Evolutionary conservation across 768 basidiomycete genomes (phyloP).

Genomic region (Phylloporus rhodoxanthus): DNA sequence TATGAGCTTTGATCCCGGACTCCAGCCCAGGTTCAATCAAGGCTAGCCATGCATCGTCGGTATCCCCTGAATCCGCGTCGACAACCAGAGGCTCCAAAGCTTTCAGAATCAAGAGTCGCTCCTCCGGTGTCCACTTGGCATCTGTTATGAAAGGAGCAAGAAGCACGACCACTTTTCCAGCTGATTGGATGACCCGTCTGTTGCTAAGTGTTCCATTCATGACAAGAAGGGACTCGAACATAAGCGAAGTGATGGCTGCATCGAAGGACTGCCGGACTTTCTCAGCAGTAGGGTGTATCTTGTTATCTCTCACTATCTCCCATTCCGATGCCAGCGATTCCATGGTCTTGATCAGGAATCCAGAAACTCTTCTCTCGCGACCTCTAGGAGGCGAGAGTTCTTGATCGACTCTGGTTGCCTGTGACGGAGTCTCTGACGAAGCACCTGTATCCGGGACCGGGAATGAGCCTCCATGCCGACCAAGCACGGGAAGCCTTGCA

Average conservation of each 20-base stretch:
- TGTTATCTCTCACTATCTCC: constrained; percentile 36
- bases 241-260: constrained; percentile 55
- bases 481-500: constrained; percentile 51
- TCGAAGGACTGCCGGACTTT: constrained; percentile 65
- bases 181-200: constrained; percentile 54
- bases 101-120: constrained; percentile 59
- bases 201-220: constrained; percentile 62
- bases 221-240: constrained; percentile 61
- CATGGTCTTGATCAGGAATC: constrained; percentile 58
- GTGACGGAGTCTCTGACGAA: constrained; percentile 4
- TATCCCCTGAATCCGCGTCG: constrained; percentile 30
- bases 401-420: constrained; percentile 9
- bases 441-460: not conserved
- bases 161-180: constrained; percentile 49
- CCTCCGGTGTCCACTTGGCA: constrained; percentile 48
- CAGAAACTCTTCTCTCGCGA: constrained; percentile 57
- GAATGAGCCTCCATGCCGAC: constrained; percentile 6
- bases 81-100: constrained; percentile 61
- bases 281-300: constrained; percentile 48
- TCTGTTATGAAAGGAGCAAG: constrained; percentile 37
- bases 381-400: constrained; percentile 44
- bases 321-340: constrained; percentile 46
- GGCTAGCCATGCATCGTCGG: constrained; percentile 36
- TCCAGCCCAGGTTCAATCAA: constrained; percentile 41
- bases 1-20: constrained; percentile 61